phyloP scores from a whole-genome alignment of 2,329 filamentous ascomycete species.

The Fusarium illudens region DNA sequence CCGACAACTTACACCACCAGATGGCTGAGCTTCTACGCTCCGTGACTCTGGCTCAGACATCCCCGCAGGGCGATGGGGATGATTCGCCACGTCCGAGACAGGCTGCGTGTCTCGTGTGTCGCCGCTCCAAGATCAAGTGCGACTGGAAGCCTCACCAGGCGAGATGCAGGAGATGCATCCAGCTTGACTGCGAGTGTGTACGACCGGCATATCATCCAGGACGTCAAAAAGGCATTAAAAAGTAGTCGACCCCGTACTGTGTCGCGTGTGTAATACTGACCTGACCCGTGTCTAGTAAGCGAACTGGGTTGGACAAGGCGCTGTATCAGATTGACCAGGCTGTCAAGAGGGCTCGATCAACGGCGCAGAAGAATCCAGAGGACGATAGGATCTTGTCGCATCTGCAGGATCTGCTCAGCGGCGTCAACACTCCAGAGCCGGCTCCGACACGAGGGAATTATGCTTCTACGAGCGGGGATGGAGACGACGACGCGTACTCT shows the following conservation, averaged over 20 bases:
- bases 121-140: conserved; percentile 74
- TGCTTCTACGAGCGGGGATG: conserved; percentile 21
- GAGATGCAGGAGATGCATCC: conserved; percentile 68
- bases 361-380: conserved; percentile 51
- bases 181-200: conserved; percentile 68
- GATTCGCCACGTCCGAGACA: conserved; percentile 45
- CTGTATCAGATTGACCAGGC: conserved; percentile 78
- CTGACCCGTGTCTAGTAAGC: conserved; percentile 63
- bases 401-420: conserved; percentile 52
- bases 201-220: conserved; percentile 78
- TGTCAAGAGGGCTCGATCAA: conserved; percentile 62
- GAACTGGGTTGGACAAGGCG: conserved; percentile 77
- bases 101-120: conserved; percentile 70
- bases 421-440: conserved; percentile 33
- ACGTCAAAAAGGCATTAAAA: conserved; percentile 79
- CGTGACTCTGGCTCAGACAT: conserved; percentile 20
- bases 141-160: conserved; percentile 61
- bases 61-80: conserved; percentile 34
- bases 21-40: conserved; percentile 26
- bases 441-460: conserved; percentile 24
- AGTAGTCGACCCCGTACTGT: conserved; percentile 57
- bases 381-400: conserved; percentile 57
- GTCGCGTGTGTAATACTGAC: conserved; percentile 5
- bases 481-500: conserved; percentile 45
- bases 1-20: conserved; percentile 2